phyloP scores from a whole-genome alignment of 257 asterid genomes.

The Anisodus tanguticus region DNA sequence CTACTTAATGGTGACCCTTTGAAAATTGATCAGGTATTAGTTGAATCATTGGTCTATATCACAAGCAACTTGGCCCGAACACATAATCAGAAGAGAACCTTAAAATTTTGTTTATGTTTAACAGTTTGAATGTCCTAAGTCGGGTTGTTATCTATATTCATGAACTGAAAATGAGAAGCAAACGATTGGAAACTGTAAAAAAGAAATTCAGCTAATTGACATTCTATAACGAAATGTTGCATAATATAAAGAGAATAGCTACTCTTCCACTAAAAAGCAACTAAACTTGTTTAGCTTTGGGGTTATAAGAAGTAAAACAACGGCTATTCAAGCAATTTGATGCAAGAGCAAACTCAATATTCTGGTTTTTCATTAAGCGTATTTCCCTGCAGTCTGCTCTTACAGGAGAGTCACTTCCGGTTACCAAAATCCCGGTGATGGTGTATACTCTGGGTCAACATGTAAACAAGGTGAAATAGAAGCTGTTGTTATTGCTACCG shows the following conservation, averaged over 20 bases:
- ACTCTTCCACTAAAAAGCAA: background rate
- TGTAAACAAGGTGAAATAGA: slow-evolving; percentile 52
- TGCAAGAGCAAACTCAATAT: background rate
- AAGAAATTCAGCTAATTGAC: background rate
- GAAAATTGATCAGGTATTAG: slow-evolving; percentile 49
- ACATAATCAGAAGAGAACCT: background rate
- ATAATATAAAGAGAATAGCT: background rate
- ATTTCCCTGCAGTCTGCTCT: slow-evolving; percentile 44
- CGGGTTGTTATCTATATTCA: background rate
- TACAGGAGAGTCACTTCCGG: slow-evolving; percentile 54
- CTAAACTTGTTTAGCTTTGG: background rate
- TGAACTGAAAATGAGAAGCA: background rate
- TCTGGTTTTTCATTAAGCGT: background rate
- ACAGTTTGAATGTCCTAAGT: background rate
- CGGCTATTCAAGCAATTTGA: too few species aligned
- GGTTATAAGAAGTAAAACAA: background rate
- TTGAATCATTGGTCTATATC: background rate
- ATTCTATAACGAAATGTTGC: background rate
- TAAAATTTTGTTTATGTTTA: background rate
- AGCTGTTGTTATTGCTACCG: slow-evolving; percentile 52
- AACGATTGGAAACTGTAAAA: background rate
- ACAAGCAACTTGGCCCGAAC: background rate
- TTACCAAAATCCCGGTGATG: slow-evolving; percentile 49
- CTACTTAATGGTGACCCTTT: slow-evolving; percentile 49
- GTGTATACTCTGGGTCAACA: slow-evolving; percentile 46